Evolutionary conservation across 73 alveolate species (phyloP).

Genomic region (Paramecium pentaurelia): DNA sequence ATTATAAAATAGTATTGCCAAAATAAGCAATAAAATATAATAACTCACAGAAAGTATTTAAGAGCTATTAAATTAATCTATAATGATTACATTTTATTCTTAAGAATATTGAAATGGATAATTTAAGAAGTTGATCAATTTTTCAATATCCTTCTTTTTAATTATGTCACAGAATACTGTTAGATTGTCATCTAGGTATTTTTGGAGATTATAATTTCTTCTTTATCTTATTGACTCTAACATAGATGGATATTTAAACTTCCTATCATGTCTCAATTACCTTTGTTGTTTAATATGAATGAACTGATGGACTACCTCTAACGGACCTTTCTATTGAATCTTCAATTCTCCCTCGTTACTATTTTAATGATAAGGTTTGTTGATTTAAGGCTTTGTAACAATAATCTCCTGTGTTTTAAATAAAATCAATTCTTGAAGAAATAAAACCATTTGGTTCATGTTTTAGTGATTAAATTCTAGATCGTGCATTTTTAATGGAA

Average conservation of each 20-base stretch:
- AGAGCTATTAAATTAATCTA: neutral
- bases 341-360: neutral
- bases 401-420: neutral
- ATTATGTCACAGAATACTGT: neutral
- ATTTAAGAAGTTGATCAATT: neutral
- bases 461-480: neutral
- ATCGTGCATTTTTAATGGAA: neutral
- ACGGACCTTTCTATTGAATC: neutral
- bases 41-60: neutral
- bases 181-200: neutral
- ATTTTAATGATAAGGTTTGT: neutral
- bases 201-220: neutral
- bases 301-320: neutral
- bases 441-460: neutral
- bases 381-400: neutral
- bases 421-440: neutral
- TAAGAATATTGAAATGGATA: neutral
- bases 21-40: neutral
- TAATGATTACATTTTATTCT: neutral
- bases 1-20: neutral
- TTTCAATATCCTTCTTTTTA: neutral
- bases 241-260: constrained; percentile 2
- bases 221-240: neutral
- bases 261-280: neutral
- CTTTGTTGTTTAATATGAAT: neutral